A percentile compares a stretch with the other conserved stretches of the same genome.
phyloP scores from a whole-genome alignment of 345 rosid species.

The Turnera subulata region DNA sequence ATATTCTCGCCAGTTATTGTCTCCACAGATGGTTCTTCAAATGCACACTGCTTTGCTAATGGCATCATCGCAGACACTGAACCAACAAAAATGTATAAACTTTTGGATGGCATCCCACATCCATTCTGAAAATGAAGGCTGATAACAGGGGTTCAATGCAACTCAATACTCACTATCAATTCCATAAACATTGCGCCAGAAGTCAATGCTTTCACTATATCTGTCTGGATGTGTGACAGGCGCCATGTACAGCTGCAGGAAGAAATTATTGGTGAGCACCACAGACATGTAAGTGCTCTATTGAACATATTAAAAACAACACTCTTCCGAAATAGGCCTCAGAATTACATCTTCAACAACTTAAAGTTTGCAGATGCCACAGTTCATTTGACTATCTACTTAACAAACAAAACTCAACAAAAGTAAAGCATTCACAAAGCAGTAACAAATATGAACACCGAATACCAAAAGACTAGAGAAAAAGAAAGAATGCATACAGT shows the following conservation, averaged over 20 bases:
- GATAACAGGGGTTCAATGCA: not conserved
- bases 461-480: not conserved
- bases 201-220: constrained; percentile 85
- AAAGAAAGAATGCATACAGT: constrained; percentile 40
- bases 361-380: not conserved
- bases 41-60: constrained; percentile 89
- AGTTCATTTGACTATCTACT: not conserved
- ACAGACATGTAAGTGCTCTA: not conserved
- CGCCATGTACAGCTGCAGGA: constrained; percentile 84
- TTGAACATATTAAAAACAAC: not conserved
- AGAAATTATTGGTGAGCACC: constrained; percentile 23
- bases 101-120: constrained; percentile 5
- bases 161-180: constrained; percentile 79
- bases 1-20: constrained; percentile 83
- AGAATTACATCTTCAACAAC: not conserved
- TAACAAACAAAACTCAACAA: not conserved
- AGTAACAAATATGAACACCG: not conserved
- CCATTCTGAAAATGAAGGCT: not conserved
- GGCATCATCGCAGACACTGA: constrained; percentile 98
- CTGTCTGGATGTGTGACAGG: constrained; percentile 92
- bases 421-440: not conserved
- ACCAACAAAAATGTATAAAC: constrained; percentile 16
- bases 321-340: not conserved
- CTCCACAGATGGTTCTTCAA: constrained; percentile 95
- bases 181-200: constrained; percentile 97